phyloP scores from a whole-genome alignment of 1,284 basidiomycete species.

The Moesziomyces globuligerus region DNA sequence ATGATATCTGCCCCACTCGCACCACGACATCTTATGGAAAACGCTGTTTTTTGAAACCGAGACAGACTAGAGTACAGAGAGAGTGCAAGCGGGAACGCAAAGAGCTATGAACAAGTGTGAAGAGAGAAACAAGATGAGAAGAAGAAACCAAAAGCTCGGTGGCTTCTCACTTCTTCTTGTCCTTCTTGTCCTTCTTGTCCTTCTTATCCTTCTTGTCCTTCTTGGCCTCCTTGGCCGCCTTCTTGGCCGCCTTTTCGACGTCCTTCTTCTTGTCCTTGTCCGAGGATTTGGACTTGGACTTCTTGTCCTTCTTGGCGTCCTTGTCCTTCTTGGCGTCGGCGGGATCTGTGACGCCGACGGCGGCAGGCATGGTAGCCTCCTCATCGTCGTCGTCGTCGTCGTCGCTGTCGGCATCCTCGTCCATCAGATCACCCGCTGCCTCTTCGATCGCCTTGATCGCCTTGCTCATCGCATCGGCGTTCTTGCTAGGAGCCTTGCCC shows the following conservation, averaged over 20 bases:
- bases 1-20: no score
- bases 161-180: slow-evolving; percentile 21
- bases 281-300: slow-evolving; percentile 68
- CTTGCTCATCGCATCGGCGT: slow-evolving; percentile 75
- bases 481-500: slow-evolving; percentile 64
- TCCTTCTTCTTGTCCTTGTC: slow-evolving; percentile 53
- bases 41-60: background rate
- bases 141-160: background rate
- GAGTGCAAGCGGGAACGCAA: slow-evolving; percentile 2
- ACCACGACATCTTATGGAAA: background rate
- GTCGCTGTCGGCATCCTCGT: slow-evolving; percentile 74
- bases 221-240: slow-evolving; percentile 54
- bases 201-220: slow-evolving; percentile 59
- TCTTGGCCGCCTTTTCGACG: slow-evolving; percentile 61
- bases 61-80: slow-evolving; percentile 37
- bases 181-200: slow-evolving; percentile 44
- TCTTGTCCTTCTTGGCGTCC: slow-evolving; percentile 76
- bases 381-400: slow-evolving; percentile 72
- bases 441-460: slow-evolving; percentile 82
- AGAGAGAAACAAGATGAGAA: background rate
- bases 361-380: slow-evolving; percentile 70
- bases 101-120: slow-evolving; percentile 18
- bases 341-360: slow-evolving; percentile 55
- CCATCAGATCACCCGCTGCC: slow-evolving; percentile 77
- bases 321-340: slow-evolving; percentile 73